A percentile compares a stretch with the other conserved stretches of the same genome.
Conservation (phyloP, 192 early-diverging fungal species). For the Backusella tarrabulga region DNA sequence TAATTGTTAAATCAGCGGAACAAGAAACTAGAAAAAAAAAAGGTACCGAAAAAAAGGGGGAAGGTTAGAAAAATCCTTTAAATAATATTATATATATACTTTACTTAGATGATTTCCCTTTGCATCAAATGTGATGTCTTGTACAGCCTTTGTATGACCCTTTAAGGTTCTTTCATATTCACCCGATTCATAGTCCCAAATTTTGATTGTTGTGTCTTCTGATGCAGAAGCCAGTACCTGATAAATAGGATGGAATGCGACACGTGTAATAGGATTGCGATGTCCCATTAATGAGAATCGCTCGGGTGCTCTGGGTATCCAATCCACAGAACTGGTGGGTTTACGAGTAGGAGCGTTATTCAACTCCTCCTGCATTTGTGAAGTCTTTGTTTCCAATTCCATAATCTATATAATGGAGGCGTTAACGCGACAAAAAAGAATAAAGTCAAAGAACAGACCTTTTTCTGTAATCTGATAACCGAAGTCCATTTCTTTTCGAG, state of each 20-base stretch:
- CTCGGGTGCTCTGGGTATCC: slow-evolving; percentile 85
- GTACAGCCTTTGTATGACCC: slow-evolving; percentile 95
- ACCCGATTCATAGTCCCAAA: slow-evolving; percentile 94
- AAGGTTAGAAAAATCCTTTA: not conserved
- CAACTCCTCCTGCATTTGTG: slow-evolving; percentile 75
- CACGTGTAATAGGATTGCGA: slow-evolving; percentile 73
- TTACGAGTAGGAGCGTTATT: slow-evolving; percentile 56
- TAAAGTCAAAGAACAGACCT: slow-evolving; percentile 43
- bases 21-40: slow-evolving; percentile 62
- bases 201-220: slow-evolving; percentile 90
- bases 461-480: slow-evolving; percentile 91
- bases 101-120: slow-evolving; percentile 81
- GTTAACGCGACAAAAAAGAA: not conserved
- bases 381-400: slow-evolving; percentile 84
- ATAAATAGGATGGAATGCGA: slow-evolving; percentile 88
- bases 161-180: slow-evolving; percentile 91
- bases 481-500: slow-evolving; percentile 95
- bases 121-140: slow-evolving; percentile 80
- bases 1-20: slow-evolving; percentile 89
- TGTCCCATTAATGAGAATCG: slow-evolving; percentile 73
- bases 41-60: not conserved
- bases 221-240: slow-evolving; percentile 79
- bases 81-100: not conserved
- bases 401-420: slow-evolving; percentile 68
- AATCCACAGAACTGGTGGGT: slow-evolving; percentile 60